A percentile compares a stretch with the other conserved stretches of the same genome.
phyloP scores from a whole-genome alignment of 805 yeast species.

The Candida patagonica region DNA sequence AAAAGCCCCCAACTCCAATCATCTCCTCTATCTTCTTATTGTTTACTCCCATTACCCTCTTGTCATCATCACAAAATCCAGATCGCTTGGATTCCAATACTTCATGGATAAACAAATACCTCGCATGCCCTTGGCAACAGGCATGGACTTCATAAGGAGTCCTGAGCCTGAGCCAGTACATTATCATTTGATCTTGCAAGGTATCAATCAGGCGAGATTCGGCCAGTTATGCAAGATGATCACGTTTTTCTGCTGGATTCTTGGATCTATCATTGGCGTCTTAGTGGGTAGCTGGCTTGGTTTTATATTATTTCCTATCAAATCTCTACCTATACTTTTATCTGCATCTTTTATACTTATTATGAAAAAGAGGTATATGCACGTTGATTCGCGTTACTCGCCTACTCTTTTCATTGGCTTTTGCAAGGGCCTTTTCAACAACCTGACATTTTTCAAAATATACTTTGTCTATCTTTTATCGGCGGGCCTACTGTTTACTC shows the following conservation, averaged over 20 bases:
- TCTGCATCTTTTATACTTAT: neutral
- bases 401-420: neutral
- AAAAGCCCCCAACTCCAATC: too few species aligned
- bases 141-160: too few species aligned
- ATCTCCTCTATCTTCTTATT: too few species aligned
- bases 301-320: neutral
- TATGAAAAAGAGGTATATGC: neutral
- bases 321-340: neutral
- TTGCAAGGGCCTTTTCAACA: neutral
- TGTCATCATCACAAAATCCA: too few species aligned
- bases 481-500: neutral
- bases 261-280: neutral
- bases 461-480: neutral
- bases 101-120: too few species aligned
- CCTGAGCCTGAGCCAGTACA: neutral
- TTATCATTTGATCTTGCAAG: neutral
- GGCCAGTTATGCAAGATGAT: slow-evolving; percentile 1
- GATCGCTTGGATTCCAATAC: too few species aligned
- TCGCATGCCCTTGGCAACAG: too few species aligned
- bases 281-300: neutral
- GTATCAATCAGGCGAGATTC: slow-evolving; percentile 1
- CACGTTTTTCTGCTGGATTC: neutral
- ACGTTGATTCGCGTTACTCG: neutral
- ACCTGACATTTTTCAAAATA: neutral
- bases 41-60: too few species aligned